Conservation (phyloP, 768 basidiomycete genomes). For the Gelatoporia subvermispora region DNA sequence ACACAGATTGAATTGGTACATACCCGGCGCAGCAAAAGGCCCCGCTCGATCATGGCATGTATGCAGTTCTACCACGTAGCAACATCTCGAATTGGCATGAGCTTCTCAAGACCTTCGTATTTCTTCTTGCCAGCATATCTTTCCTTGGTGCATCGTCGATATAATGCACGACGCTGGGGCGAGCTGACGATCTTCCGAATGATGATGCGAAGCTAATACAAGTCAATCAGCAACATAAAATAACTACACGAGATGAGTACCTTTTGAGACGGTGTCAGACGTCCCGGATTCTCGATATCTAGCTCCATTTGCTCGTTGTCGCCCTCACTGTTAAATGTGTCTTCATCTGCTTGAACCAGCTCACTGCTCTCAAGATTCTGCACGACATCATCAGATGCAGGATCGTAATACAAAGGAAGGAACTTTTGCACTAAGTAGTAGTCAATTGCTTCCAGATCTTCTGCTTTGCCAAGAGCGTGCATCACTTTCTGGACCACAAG, state of each 20-base stretch:
- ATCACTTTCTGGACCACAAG: conserved; percentile 33
- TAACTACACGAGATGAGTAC: background rate
- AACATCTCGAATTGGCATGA: conserved; percentile 31
- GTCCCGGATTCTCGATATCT: background rate
- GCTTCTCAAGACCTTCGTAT: conserved; percentile 1
- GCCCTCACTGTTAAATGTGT: background rate
- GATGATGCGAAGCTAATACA: conserved; percentile 25
- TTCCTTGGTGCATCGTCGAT: conserved; percentile 14
- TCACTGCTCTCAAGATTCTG: background rate
- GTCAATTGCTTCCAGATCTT: conserved; percentile 22
- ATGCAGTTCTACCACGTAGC: conserved; percentile 32
- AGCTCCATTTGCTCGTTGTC: conserved; percentile 15
- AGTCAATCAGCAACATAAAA: background rate
- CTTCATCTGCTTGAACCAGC: background rate
- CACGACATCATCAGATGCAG: conserved; percentile 17
- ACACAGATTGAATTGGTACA: conserved; percentile 1
- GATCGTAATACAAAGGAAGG: conserved; percentile 27
- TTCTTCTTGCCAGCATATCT: conserved; percentile 7
- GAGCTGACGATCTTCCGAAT: conserved; percentile 28
- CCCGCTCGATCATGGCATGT: conserved; percentile 29
- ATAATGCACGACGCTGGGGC: conserved; percentile 23
- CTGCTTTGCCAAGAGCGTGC: conserved; percentile 17
- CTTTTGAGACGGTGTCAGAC: conserved; percentile 15
- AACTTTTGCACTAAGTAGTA: conserved; percentile 25
- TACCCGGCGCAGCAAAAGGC: conserved; percentile 21